Percentiles rank a stretch among this genome's conserved stretches.
These are phyloP conservation scores for Penicillium freii DNA, from an alignment of 2,329 filamentous ascomycete species.

Conservation along the genomic window DNA sequence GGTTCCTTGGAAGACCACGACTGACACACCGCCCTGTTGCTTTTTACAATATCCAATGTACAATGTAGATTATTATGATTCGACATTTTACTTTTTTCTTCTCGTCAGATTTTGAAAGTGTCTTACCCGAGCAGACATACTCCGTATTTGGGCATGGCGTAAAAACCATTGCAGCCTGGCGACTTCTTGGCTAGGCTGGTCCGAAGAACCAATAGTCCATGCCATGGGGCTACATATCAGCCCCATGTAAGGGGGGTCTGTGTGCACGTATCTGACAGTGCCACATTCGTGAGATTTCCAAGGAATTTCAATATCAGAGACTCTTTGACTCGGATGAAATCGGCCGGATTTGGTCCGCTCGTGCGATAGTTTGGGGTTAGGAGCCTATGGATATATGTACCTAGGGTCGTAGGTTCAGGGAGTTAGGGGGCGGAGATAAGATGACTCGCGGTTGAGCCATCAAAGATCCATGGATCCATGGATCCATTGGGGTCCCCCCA, in stretches of 20 bases:
- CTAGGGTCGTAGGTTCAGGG: neutral
- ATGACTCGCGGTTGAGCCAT: neutral
- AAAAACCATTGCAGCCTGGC: neutral
- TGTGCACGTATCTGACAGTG: neutral
- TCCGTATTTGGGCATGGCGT: neutral
- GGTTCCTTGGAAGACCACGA: neutral
- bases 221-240: neutral
- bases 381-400: neutral
- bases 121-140: neutral
- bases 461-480: neutral
- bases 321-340: conserved; percentile 23
- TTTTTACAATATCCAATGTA: conserved; percentile 1
- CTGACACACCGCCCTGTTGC: neutral
- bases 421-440: neutral
- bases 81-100: neutral
- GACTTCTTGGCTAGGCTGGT: neutral
- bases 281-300: neutral
- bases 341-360: neutral
- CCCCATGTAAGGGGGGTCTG: neutral
- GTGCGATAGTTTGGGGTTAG: too few species aligned
- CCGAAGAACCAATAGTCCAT: neutral
- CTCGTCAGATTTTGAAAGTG: neutral
- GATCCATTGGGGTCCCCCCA: neutral
- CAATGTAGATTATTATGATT: conserved; percentile 1
- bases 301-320: neutral